Base-by-base conservation (phyloP, 805 yeast genomes). In the Kuraishia molischiana region DNA sequence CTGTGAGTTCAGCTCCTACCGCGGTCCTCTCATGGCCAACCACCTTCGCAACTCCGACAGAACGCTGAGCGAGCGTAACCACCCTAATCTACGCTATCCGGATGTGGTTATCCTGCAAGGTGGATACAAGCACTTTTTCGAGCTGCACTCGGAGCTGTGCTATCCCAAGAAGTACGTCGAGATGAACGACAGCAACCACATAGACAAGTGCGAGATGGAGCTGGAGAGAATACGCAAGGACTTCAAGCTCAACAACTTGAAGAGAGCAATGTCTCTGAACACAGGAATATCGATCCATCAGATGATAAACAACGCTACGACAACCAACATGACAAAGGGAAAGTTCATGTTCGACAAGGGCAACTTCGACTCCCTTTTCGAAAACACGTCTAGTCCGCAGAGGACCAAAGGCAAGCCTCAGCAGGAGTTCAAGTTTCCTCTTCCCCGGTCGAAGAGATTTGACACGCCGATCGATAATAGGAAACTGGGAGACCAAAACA, bases 1-100 rank as follows among this genome's bases (percentile, higher is more conserved):
- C 59, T 92, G 98, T 61, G 98, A 92, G 59, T 90, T 86, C 56
- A 81, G 94, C 29, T 76, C 94, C 4, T 85, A 81, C 53, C 69
- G 98, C 41, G 95, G 97, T n/a, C 98, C 98, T 4, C 64, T 81
- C 35, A 76, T 92, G 82, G 97, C 97, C 1, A 66, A 77, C 38
- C 87, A 86, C 54, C 67, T 92, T 40, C 67, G 98, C 43, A 79
- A 79, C 42, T 72, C 83, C 48, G 98, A 92, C 61, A 72, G 98
- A 44, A 70, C 72, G 29, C 48, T 76, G 37, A 87, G 89, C 56
- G 67, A 75, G 43, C 77, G 79, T 40, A 66, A 71, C 43, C 92
- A 92, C 58, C 98, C 98, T 0, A 64, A 72, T 42, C 65, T 92
- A 40, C 74, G 73, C 45, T 92, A 81, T 53, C 98, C 98, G 2